Base-by-base conservation (phyloP, 345 rosid species). In the Turritis glabra region DNA sequence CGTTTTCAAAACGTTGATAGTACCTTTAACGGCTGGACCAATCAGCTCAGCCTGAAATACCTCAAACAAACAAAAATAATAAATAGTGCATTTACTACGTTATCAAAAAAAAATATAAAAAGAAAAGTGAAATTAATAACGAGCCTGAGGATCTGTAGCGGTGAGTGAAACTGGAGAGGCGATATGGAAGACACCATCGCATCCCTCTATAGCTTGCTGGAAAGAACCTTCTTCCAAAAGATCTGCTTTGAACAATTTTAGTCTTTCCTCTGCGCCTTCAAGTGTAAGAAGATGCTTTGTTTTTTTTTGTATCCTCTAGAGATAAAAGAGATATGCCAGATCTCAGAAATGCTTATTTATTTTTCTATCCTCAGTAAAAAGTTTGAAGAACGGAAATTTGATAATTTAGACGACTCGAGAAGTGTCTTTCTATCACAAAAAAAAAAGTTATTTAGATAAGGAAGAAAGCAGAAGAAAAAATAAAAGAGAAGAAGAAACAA, bases 171-270 rank as follows among this genome's bases (percentile, higher is more conserved):
- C 78, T 25, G 75, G 97, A 22, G 88, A 73, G 2, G 92, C 97
- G 0, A 80, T 65, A 67, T 86, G 93, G 71, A 88, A 84, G 56
- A 88, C 87, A 63, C 83, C 93, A 6, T 75, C 72, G 17, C 90
- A 88, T 57, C 90, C 93, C 21, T 74, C 68, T 19, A 85, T 70
- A 0, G 83, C 81, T 46, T 80, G 62, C 13, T 79, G 72, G 26
- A 81, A 84, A 18, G 83, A 73, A 37, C 71, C 71, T 47, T 79
- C 79, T 67, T 79, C 79, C 53, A 73, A 7, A 38, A 82, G 76
- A 53, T 77, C 73, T 72, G 83, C 81, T 56, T 77, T 47, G 59
- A 79, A 65, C 55, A 82, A 18, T 29, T 60, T 52, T 3, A 82
- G 79, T 40, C 81, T 81, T 69, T 74, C 79, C 12, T 69, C 25